These are phyloP conservation scores for Debaryomyces tyrocola DNA, from an alignment of 805 yeast species.

Conservation along the genomic window DNA sequence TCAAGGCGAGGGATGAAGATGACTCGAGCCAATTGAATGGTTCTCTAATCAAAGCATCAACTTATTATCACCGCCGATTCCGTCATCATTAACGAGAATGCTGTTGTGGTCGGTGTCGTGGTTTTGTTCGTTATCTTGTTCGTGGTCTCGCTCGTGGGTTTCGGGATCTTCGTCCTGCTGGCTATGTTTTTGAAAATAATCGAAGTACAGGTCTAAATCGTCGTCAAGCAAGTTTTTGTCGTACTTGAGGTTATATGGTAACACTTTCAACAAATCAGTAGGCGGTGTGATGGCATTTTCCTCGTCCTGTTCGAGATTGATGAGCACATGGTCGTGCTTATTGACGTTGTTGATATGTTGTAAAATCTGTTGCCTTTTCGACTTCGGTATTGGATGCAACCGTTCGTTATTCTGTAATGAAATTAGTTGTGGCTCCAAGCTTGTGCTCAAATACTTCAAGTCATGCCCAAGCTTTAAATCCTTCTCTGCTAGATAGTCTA, in stretches of 20 bases:
- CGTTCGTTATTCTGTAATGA: constrained; percentile 26
- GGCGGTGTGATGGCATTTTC: constrained; percentile 15
- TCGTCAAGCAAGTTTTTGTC: constrained; percentile 23
- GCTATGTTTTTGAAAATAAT: constrained; percentile 14
- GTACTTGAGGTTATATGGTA: constrained; percentile 37
- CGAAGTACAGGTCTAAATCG: constrained; percentile 23
- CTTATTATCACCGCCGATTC: constrained; percentile 24
- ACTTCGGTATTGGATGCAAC: constrained; percentile 26
- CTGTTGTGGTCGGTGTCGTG: constrained; percentile 7
- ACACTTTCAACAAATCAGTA: constrained; percentile 17
- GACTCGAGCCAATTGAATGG: background rate
- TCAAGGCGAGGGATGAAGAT: background rate
- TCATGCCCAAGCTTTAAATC: constrained; percentile 37
- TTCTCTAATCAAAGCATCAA: constrained; percentile 13
- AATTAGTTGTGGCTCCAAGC: constrained; percentile 25
- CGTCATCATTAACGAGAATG: constrained; percentile 16
- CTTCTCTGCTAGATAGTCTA: constrained; percentile 37
- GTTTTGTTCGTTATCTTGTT: constrained; percentile 6
- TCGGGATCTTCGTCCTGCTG: constrained; percentile 21
- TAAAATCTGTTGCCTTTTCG: constrained; percentile 17
- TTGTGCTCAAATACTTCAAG: constrained; percentile 31
- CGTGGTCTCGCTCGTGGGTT: constrained; percentile 16
- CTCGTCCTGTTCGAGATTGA: constrained; percentile 22
- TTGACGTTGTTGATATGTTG: constrained; percentile 20
- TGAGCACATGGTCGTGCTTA: constrained; percentile 30